A percentile compares a stretch with the other conserved stretches of the same genome.
phyloP scores from a whole-genome alignment of 768 basidiomycete species.

The Naganishia vishniacii region DNA sequence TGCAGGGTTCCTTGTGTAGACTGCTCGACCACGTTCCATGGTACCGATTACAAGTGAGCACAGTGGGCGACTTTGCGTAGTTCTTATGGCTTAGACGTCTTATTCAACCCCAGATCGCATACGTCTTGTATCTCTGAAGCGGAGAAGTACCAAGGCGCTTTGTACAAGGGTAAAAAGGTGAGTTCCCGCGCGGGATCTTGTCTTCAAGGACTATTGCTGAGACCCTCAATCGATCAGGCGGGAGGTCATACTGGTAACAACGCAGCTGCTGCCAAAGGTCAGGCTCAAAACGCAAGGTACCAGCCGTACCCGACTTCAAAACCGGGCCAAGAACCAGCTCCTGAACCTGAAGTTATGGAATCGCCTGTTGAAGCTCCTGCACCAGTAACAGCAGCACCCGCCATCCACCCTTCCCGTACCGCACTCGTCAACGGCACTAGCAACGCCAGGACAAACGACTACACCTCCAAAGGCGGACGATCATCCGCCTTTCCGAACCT shows the following conservation, averaged over 20 bases:
- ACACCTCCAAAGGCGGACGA: conserved; percentile 21
- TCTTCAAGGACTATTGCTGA: no score
- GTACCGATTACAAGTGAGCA: conserved; percentile 68
- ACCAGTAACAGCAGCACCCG: conserved; percentile 52
- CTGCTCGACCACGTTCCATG: conserved; percentile 75
- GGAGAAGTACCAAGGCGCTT: conserved; percentile 81
- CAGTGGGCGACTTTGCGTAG: no score
- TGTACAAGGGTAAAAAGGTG: conserved; percentile 74
- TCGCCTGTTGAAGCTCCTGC: no score
- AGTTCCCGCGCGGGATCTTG: no score
- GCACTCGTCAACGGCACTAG: conserved; percentile 36
- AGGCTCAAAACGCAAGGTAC: no score
- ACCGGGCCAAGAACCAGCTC: conserved; percentile 18
- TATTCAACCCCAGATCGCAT: conserved; percentile 48
- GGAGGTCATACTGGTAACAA: no score
- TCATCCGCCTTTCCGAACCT: conserved; percentile 29
- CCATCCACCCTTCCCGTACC: conserved; percentile 52
- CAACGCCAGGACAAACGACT: conserved; percentile 26
- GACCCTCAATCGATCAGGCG: no score
- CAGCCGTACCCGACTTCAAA: not conserved
- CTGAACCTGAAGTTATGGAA: conserved; percentile 2
- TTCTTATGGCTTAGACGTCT: no score
- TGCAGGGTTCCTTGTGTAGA: conserved; percentile 67
- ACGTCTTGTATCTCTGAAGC: conserved; percentile 83
- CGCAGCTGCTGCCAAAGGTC: no score